phyloP scores from a whole-genome alignment of 139 green algal species.

The Tetradesmus lagerheimii region DNA sequence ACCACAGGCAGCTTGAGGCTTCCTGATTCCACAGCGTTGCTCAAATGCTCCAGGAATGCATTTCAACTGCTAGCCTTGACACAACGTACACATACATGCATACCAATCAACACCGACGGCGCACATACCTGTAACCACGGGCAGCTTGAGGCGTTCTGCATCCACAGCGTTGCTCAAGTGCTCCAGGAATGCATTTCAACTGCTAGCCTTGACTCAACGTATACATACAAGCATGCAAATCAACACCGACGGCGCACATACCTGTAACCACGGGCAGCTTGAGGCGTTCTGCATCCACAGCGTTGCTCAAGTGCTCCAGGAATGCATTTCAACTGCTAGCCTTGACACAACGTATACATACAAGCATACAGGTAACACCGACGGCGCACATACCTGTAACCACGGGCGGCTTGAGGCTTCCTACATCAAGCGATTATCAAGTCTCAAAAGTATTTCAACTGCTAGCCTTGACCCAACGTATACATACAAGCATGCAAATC shows the following conservation, averaged over 20 bases:
- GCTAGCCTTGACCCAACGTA: too few species aligned
- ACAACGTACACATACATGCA: neutral
- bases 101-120: too few species aligned
- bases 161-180: conserved; percentile 37
- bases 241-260: too few species aligned
- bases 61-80: conserved; percentile 67
- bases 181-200: conserved; percentile 63
- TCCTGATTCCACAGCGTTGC: neutral
- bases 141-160: conserved; percentile 14
- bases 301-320: conserved; percentile 40
- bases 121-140: too few species aligned
- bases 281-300: neutral
- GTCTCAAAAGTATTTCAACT: too few species aligned
- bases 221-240: neutral
- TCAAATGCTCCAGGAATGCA: conserved; percentile 55
- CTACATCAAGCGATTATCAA: too few species aligned
- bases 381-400: conserved; percentile 50
- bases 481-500: too few species aligned
- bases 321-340: conserved; percentile 69
- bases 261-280: too few species aligned
- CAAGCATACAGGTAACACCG: neutral
- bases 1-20: conserved; percentile 38
- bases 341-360: conserved; percentile 41
- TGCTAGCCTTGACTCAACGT: conserved; percentile 60
- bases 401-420: too few species aligned